phyloP scores from a whole-genome alignment of 176 grass and related monocot species.

The Hyparrhenia diplandra region DNA sequence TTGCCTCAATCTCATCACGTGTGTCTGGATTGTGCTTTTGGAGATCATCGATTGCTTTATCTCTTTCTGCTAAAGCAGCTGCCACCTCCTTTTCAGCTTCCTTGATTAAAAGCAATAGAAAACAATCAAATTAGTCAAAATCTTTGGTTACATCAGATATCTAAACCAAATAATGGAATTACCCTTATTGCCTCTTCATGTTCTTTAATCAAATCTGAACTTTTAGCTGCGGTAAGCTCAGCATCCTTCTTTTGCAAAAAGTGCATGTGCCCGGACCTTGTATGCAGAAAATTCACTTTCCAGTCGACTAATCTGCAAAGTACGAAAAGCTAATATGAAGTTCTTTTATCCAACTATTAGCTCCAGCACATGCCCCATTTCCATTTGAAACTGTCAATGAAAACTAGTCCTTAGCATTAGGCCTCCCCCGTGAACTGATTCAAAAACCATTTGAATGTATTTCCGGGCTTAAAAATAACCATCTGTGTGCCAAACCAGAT shows the following conservation, averaged over 20 bases:
- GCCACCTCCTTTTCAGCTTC: constrained; percentile 86
- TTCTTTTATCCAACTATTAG: background rate
- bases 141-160: constrained; percentile 23
- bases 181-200: constrained; percentile 80
- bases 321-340: constrained; percentile 8
- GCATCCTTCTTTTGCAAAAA: constrained; percentile 98
- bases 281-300: constrained; percentile 96
- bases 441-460: background rate
- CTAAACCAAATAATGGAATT: constrained; percentile 17
- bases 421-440: background rate
- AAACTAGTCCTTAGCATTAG: background rate
- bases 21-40: constrained; percentile 54
- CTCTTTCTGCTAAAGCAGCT: constrained; percentile 73
- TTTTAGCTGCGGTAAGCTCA: constrained; percentile 66
- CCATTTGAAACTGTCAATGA: background rate
- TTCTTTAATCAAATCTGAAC: constrained; percentile 73
- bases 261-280: constrained; percentile 89
- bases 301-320: constrained; percentile 64
- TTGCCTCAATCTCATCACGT: constrained; percentile 70
- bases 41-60: constrained; percentile 74
- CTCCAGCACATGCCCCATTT: background rate
- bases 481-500: background rate
- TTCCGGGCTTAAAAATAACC: background rate
- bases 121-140: constrained; percentile 17
- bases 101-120: constrained; percentile 38